Percentiles rank a stretch among this genome's conserved stretches.
These are phyloP conservation scores for Globisporangium sylvaticum DNA, from an alignment of 352 stramenopile species.

Conservation along the genomic window DNA sequence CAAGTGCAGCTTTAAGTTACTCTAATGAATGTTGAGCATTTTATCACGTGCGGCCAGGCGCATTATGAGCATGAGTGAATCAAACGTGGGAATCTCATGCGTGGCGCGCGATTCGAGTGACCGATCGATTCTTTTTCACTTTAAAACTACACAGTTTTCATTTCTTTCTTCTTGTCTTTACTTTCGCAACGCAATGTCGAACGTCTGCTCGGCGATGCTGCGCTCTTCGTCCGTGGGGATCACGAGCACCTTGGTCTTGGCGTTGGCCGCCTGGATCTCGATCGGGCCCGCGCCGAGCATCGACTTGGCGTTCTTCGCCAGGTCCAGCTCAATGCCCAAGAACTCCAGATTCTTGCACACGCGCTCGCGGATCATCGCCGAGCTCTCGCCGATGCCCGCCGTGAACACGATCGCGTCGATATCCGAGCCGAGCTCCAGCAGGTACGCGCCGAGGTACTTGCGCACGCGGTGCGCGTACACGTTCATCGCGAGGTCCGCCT, in stretches of 20 bases:
- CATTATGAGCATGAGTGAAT: background rate
- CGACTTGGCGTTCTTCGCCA: conserved; percentile 59
- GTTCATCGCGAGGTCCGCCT: conserved; percentile 69
- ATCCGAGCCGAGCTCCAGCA: conserved; percentile 59
- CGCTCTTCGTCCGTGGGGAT: conserved; percentile 90
- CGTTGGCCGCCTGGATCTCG: conserved; percentile 51
- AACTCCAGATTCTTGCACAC: conserved; percentile 60
- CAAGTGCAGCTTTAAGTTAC: background rate
- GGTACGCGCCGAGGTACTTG: conserved; percentile 86
- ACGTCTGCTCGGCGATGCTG: conserved; percentile 86
- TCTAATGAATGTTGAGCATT: background rate
- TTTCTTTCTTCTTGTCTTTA: conserved; percentile 13
- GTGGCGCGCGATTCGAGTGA: background rate
- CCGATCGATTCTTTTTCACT: background rate
- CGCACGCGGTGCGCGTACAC: conserved; percentile 84
- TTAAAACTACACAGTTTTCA: background rate
- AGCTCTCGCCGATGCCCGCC: conserved; percentile 85
- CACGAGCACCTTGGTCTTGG: conserved; percentile 71
- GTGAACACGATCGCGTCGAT: conserved; percentile 89
- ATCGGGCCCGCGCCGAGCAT: conserved; percentile 54
- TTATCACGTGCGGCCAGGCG: background rate
- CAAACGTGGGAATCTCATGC: background rate
- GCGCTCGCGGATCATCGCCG: conserved; percentile 69
- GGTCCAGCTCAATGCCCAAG: conserved; percentile 74
- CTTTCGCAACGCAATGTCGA: conserved; percentile 48